Conservation (phyloP, 148 eudicot genomes). For the Limonium bicolor region DNA sequence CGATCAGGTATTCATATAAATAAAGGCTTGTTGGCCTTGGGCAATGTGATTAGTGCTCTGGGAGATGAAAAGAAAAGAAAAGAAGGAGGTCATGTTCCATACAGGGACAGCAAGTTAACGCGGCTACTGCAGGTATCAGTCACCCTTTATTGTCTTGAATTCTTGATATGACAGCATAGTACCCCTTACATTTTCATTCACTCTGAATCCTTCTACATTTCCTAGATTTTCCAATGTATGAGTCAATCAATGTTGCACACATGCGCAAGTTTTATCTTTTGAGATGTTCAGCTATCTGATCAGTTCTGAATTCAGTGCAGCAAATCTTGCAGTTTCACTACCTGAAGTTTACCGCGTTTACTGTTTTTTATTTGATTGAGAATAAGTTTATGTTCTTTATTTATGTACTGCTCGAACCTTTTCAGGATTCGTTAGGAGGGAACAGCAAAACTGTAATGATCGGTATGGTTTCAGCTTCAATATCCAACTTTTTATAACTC, state of each 20-base stretch:
- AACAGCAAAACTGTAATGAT: slow-evolving; percentile 97
- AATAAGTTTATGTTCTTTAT: neutral
- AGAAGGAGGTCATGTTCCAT: slow-evolving; percentile 98
- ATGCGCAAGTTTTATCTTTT: neutral
- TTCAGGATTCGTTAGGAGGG: slow-evolving; percentile 94
- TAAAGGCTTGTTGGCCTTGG: slow-evolving; percentile 85
- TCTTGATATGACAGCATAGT: too few relatives aligned
- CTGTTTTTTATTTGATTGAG: neutral
- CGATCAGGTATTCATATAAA: slow-evolving; percentile 81
- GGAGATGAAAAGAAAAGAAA: slow-evolving; percentile 95
- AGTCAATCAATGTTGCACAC: too few relatives aligned
- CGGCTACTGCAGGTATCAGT: slow-evolving; percentile 81
- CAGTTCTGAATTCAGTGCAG: neutral
- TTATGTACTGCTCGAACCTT: neutral
- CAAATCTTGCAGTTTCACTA: neutral
- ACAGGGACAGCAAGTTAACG: slow-evolving; percentile 92
- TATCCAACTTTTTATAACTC: neutral
- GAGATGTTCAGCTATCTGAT: neutral
- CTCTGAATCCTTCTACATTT: too few relatives aligned
- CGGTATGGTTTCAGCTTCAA: slow-evolving; percentile 39
- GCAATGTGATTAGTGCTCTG: slow-evolving; percentile 92
- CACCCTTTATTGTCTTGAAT: neutral
- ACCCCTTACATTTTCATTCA: too few relatives aligned
- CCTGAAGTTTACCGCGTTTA: neutral
- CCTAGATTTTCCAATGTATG: too few relatives aligned